phyloP scores from a whole-genome alignment of 2,329 filamentous ascomycete species.

The Diaporthe sp. region DNA sequence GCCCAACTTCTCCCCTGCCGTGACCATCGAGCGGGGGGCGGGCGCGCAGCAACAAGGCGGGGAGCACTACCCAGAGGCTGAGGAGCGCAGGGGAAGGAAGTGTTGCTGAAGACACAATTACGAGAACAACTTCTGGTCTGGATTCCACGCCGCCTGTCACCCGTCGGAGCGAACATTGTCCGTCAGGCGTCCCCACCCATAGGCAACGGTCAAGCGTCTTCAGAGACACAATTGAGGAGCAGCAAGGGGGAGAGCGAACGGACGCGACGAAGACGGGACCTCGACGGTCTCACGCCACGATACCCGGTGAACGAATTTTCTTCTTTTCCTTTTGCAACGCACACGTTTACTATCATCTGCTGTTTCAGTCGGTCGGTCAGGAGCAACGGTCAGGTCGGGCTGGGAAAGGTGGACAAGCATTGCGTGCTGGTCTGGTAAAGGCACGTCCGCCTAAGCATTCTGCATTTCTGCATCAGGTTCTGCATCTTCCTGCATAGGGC shows the following conservation, averaged over 20 bases:
- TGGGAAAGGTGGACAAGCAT: conserved; percentile 21
- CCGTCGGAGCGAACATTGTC: not conserved
- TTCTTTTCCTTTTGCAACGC: not conserved
- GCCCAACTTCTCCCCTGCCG: conserved; percentile 64
- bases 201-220: not conserved
- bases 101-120: conserved; percentile 36
- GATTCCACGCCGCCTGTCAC: not conserved
- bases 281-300: conserved; percentile 21
- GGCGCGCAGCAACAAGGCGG: conserved; percentile 41
- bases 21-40: conserved; percentile 62
- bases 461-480: conserved; percentile 22
- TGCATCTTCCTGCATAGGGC: conserved; percentile 33
- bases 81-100: conserved; percentile 36
- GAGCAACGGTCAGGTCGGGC: conserved; percentile 25
- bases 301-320: conserved; percentile 33
- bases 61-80: conserved; percentile 46
- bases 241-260: not conserved
- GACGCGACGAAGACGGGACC: conserved; percentile 17
- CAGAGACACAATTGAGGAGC: not conserved
- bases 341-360: conserved; percentile 5
- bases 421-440: conserved; percentile 27
- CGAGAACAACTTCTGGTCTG: not conserved
- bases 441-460: conserved; percentile 22
- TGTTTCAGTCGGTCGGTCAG: conserved; percentile 22
- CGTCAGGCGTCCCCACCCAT: not conserved